Evolutionary conservation across 441 rosid genomes (phyloP), one percentile per base, ranked within the genome.

Genomic region (Populus hybrid): DNA sequence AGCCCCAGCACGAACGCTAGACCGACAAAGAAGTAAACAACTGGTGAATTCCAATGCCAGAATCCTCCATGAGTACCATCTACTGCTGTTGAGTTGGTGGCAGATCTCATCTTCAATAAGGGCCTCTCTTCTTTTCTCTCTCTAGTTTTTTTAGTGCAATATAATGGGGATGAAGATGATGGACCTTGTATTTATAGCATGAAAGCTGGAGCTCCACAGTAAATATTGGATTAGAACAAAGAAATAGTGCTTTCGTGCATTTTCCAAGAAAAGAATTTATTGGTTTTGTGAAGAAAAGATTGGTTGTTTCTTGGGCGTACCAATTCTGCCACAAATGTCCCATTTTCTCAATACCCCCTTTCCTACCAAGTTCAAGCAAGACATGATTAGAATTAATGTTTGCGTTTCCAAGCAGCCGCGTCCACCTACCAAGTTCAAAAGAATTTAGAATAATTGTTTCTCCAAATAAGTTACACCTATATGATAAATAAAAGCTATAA

Each of bases 1-100:
- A 91, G 86, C 35, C 84, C 88, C 28, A 93, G 23, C 93, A 89
- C 82, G 40, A 88, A 38, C 3, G 84, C 90, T 76, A 92, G 71
- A 4, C 90, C 89, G 12, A 81, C 87, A 35, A 90, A 82, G 38
- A 91, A 85, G 61, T 82, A 90, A 34, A 91, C 88, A 36, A 89
- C 9, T 2, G 92, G 87, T 70, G 94, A 84, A 74, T 86, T 81
- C 79, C 86, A 81, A n/a, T 82, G 79, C 80, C 73, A 77, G 74
- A 86, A 82, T 70, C 76, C 83, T 1, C 74, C 82, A 34, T 74
- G 74, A 32, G 53, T 57, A 9, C 19, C 38, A 5, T 50, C 73
- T 1, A 74, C 7, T 16, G 36, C 50, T 28, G 78, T 71, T 18
- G 83, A 80, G 83, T 84, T 84, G 77, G 74, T 82, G 66, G 70